These are phyloP conservation scores for Trichophyton simii DNA, from an alignment of 2,329 filamentous ascomycete genomes.

Conservation along the genomic window DNA sequence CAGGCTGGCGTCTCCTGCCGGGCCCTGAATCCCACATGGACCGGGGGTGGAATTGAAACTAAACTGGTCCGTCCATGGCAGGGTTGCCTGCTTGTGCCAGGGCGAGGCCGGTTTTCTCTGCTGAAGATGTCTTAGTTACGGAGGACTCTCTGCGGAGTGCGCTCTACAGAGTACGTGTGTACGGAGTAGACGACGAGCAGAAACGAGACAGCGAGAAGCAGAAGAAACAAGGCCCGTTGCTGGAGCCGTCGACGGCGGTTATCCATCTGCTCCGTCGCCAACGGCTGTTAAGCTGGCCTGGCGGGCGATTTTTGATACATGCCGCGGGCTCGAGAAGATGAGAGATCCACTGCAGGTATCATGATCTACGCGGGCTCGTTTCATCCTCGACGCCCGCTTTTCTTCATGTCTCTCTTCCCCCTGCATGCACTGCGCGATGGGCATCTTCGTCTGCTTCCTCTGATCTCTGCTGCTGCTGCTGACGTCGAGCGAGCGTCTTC, in stretches of 20 bases:
- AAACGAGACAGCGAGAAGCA: neutral
- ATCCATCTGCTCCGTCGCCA: too few species aligned
- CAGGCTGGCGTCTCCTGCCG: neutral
- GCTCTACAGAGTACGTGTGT: too few species aligned
- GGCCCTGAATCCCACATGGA: neutral
- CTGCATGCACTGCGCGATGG: neutral
- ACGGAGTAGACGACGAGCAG: too few species aligned
- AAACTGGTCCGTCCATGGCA: neutral
- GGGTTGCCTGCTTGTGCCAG: neutral
- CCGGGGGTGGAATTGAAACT: neutral
- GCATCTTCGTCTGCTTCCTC: neutral
- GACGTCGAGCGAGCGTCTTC: neutral
- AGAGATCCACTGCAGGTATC: neutral
- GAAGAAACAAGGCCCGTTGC: neutral
- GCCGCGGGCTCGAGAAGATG: neutral
- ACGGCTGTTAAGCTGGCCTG: neutral
- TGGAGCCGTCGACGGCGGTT: neutral
- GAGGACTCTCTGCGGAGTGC: too few species aligned
- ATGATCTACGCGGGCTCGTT: neutral
- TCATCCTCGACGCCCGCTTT: neutral
- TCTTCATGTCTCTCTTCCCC: neutral
- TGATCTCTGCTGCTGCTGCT: neutral
- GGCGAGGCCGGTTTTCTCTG: neutral
- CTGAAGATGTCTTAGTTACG: neutral
- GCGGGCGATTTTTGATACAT: neutral